Evolutionary conservation across 306 rosid species (phyloP).

Genomic region (Trifolium fragiferum): DNA sequence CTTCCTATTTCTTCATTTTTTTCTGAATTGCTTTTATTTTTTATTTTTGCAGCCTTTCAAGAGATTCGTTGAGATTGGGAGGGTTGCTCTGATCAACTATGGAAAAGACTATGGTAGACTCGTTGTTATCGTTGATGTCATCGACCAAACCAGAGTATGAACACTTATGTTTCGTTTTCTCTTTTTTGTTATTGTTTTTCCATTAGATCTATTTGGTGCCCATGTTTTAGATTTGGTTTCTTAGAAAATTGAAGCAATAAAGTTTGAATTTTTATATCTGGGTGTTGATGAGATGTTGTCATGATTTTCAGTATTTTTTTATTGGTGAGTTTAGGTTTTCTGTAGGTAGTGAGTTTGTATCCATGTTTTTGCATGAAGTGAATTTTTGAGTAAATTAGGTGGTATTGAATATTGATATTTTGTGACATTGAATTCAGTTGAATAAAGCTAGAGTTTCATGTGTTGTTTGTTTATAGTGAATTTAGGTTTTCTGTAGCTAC

Average conservation of each 20-base stretch:
- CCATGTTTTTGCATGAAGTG: no score
- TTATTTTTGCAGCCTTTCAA: conserved; percentile 19
- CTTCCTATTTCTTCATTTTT: neutral
- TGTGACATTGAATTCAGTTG: no score
- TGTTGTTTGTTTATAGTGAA: neutral
- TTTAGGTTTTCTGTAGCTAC: neutral
- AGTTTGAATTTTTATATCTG: neutral
- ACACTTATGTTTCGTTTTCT: neutral
- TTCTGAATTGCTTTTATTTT: neutral
- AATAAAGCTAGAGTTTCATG: no score
- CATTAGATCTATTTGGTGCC: neutral
- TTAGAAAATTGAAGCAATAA: neutral
- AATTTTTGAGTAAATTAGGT: no score
- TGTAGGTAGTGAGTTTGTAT: no score
- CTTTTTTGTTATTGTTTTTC: neutral
- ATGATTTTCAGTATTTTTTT: neutral
- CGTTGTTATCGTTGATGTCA: conserved; percentile 54
- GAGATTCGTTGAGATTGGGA: conserved; percentile 21
- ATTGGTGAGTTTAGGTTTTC: neutral
- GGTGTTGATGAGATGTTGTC: neutral
- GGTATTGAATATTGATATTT: no score
- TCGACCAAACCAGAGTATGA: conserved; percentile 80
- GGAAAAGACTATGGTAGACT: conserved; percentile 11
- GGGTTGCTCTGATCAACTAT: conserved; percentile 22
- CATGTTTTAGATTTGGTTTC: neutral